Conservation (phyloP, 495 filamentous ascomycete species). For the Podospora pseudocomata region DNA sequence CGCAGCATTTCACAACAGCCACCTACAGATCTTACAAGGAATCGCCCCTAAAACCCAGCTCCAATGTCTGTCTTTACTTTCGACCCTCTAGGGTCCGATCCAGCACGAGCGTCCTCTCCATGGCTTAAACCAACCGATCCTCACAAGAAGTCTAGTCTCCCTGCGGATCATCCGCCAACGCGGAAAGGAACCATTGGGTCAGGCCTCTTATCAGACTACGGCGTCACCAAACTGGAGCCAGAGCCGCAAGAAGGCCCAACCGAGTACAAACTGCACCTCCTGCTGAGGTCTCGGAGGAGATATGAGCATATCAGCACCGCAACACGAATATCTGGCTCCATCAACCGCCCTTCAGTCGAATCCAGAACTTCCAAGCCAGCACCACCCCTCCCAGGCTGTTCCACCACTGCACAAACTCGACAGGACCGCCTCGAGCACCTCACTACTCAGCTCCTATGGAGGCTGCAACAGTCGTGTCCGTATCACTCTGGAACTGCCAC, state of each 20-base stretch:
- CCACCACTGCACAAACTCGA: constrained; percentile 54
- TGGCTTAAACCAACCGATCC: constrained; percentile 61
- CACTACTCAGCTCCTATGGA: constrained; percentile 93
- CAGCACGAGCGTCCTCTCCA: constrained; percentile 81
- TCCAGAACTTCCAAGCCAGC: constrained; percentile 48
- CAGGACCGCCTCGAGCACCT: constrained; percentile 84
- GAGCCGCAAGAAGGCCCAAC: constrained; percentile 93
- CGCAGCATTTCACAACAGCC: not conserved
- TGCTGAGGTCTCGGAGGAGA: constrained; percentile 71
- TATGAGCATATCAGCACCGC: constrained; percentile 59
- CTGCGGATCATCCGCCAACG: constrained; percentile 28
- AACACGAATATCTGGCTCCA: constrained; percentile 45
- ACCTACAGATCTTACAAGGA: not conserved
- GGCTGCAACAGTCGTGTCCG: constrained; percentile 89
- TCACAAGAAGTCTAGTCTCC: constrained; percentile 28
- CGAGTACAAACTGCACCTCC: constrained; percentile 95
- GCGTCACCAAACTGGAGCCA: constrained; percentile 72
- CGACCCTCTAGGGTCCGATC: constrained; percentile 60
- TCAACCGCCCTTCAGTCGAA: constrained; percentile 58
- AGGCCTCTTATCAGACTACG: constrained; percentile 62
- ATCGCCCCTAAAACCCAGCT: not conserved
- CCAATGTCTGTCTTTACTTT: constrained; percentile 97
- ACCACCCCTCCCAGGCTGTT: constrained; percentile 19
- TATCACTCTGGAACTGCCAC: constrained; percentile 74
- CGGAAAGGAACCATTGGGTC: constrained; percentile 35